Conservation (phyloP, 345 rosid genomes). For the Hibiscus tridactylites region DNA sequence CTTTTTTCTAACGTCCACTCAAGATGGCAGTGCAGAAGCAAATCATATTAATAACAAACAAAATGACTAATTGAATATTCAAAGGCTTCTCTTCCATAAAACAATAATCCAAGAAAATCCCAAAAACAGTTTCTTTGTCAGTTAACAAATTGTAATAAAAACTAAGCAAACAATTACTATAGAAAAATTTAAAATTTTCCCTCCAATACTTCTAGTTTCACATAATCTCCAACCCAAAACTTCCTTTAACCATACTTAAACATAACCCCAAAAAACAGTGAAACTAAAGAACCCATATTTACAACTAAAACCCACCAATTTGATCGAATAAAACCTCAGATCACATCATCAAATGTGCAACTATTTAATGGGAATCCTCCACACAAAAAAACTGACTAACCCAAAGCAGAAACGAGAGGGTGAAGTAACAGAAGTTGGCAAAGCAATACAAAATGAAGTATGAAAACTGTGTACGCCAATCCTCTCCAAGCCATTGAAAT, state of each 20-base stretch:
- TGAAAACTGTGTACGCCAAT: slow-evolving; percentile 38
- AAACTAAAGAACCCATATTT: neutral
- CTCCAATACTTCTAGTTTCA: neutral
- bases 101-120: neutral
- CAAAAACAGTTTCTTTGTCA: neutral
- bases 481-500: slow-evolving; percentile 81
- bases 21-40: neutral
- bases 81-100: neutral
- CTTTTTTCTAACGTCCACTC: neutral
- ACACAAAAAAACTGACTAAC: slow-evolving; percentile 19
- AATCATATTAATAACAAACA: neutral
- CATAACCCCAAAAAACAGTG: neutral
- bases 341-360: neutral
- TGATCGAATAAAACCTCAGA: neutral
- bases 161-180: neutral
- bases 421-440: slow-evolving; percentile 84
- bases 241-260: neutral
- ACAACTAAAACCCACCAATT: neutral
- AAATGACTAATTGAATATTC: neutral
- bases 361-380: neutral
- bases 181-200: neutral
- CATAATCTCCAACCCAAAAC: neutral
- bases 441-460: slow-evolving; percentile 64
- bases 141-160: neutral
- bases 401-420: slow-evolving; percentile 83